Conservation (phyloP, 768 basidiomycete species). For the Cyclocybe aegerita region DNA sequence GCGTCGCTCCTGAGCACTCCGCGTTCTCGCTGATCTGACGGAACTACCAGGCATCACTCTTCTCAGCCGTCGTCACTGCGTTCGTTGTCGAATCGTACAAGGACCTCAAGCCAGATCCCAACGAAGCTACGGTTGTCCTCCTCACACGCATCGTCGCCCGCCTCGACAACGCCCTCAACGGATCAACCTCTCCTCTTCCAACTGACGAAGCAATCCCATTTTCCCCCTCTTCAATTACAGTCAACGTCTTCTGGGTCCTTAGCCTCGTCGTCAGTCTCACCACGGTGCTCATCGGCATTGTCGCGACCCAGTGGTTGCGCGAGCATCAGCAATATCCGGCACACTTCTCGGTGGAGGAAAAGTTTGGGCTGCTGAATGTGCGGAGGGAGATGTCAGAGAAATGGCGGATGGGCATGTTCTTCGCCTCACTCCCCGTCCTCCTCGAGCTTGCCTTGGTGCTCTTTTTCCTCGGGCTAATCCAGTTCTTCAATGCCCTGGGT, state of each 20-base stretch:
- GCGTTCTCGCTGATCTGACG: too few species aligned
- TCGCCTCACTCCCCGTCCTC: constrained; percentile 22
- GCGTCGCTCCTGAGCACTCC: too few species aligned
- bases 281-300: constrained; percentile 19
- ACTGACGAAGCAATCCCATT: too few species aligned
- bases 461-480: constrained; percentile 24
- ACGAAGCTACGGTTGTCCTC: too few species aligned
- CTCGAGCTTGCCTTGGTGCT: constrained; percentile 22
- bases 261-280: constrained; percentile 21
- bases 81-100: too few species aligned
- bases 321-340: constrained; percentile 14
- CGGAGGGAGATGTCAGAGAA: constrained; percentile 17
- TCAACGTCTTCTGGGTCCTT: constrained; percentile 20
- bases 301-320: constrained; percentile 23
- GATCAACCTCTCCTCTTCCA: too few species aligned
- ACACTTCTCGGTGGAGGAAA: constrained; percentile 9
- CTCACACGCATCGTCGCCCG: too few species aligned
- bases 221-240: constrained; percentile 1
- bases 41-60: too few species aligned
- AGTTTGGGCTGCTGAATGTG: constrained; percentile 18
- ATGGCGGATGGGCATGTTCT: constrained; percentile 19
- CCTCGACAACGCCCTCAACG: too few species aligned
- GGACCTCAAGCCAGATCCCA: too few species aligned
- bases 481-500: constrained; percentile 17
- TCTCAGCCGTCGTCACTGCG: too few species aligned